A percentile compares a stretch with the other conserved stretches of the same genome.
Evolutionary conservation across 805 yeast species (phyloP).

Genomic region (Kazachstania viticola): DNA sequence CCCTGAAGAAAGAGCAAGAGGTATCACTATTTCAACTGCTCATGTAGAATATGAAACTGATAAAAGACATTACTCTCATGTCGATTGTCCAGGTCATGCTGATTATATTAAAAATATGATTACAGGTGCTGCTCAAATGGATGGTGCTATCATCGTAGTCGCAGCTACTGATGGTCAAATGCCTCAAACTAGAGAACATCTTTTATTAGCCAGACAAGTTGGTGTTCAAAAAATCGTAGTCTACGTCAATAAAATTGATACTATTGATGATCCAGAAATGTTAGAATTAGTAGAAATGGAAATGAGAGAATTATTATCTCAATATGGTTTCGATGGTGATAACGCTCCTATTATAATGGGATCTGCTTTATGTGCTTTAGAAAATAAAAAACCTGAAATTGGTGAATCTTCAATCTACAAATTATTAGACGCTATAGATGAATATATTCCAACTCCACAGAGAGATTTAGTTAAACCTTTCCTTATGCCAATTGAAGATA

Average conservation of each 20-base stretch:
- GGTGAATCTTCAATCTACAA: constrained; percentile 77
- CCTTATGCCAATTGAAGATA: constrained; percentile 94
- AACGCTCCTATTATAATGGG: constrained; percentile 97
- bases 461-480: constrained; percentile 96
- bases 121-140: constrained; percentile 99
- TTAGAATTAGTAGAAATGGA: constrained; percentile 99
- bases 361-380: constrained; percentile 94
- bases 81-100: constrained; percentile 98
- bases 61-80: constrained; percentile 93
- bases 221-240: constrained; percentile 98
- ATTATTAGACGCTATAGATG: constrained; percentile 86
- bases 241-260: constrained; percentile 95
- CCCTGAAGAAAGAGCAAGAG: constrained; percentile 98
- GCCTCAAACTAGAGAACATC: constrained; percentile 99
- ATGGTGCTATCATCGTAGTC: constrained; percentile 97
- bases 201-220: constrained; percentile 96
- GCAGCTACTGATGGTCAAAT: constrained; percentile 99
- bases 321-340: constrained; percentile 97
- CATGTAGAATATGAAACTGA: constrained; percentile 95
- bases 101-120: constrained; percentile 98
- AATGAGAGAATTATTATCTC: constrained; percentile 88
- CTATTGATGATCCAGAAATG: constrained; percentile 98
- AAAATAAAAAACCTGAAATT: constrained; percentile 78
- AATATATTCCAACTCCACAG: constrained; percentile 87
- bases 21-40: constrained; percentile 96